Conservation (phyloP, 2,329 filamentous ascomycete species). For the Aspergillus sp. region DNA sequence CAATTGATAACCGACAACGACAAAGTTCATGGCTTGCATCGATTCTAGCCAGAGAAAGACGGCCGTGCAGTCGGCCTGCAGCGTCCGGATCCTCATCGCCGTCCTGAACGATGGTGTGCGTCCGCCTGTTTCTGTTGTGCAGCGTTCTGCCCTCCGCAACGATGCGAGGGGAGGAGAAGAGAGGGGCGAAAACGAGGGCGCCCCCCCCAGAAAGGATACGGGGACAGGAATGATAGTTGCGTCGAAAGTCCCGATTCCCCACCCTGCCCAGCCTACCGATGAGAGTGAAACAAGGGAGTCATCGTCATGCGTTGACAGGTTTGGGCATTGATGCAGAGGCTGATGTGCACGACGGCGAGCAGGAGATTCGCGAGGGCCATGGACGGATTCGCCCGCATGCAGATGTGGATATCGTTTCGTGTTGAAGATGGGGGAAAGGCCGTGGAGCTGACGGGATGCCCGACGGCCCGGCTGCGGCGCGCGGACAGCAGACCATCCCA, state of each 20-base stretch:
- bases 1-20: conserved; percentile 6
- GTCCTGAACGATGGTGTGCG: background rate
- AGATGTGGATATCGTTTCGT: conserved; percentile 19
- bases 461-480: conserved; percentile 25
- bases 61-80: background rate
- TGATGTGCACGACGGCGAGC: conserved; percentile 6
- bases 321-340: conserved; percentile 24
- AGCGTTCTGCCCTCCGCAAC: background rate
- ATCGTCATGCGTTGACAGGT: conserved; percentile 1
- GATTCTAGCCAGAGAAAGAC: conserved; percentile 8
- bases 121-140: background rate
- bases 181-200: background rate
- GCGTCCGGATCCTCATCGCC: background rate
- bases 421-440: conserved; percentile 11
- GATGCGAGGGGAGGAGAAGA: background rate
- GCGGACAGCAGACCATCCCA: conserved; percentile 20
- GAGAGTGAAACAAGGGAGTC: conserved; percentile 9
- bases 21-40: conserved; percentile 20
- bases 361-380: conserved; percentile 9
- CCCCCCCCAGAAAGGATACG: background rate
- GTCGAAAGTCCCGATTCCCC: background rate
- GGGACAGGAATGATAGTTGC: background rate
- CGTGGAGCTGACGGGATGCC: conserved; percentile 23
- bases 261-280: conserved; percentile 2
- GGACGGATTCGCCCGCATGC: conserved; percentile 20